Evolutionary conservation across 2,329 filamentous ascomycete species (phyloP), one percentile per base, ranked within the genome.

Genomic region (Allantophomopsis cytisporea): DNA sequence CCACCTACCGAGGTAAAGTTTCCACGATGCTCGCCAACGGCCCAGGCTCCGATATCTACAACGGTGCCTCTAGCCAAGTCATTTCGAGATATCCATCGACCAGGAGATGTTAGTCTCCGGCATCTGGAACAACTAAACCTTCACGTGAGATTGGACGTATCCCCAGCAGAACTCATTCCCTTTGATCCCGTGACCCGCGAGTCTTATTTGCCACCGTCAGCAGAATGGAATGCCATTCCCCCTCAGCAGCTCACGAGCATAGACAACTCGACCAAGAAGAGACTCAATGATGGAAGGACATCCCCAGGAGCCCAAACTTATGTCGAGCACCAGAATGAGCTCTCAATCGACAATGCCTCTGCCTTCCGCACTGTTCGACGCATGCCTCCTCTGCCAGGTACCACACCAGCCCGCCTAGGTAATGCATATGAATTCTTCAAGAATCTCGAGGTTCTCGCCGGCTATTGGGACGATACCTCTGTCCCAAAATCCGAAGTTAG

Each of bases 351-450:
- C 17, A 80, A 80, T 44, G 65, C 71, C 33, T 62, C 68, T 32
- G 76, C 75, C 7, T 80, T 76, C 51, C 69, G 73, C 18, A 73
- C 72, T 1, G 67, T 80, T 40, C 68, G 74, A 17, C 68, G 76
- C 35, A 60, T 78, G n/a, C 63, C 66, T 5, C 60, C 70, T 1
- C 64, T 65, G 28, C 65, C 65, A 32, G 76, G 74, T 32, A 66
- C 68, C 49, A 58, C 64, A 35, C 61, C 68, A 30, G 64, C 68
- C 21, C 68, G 74, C 6, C 57, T 80, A 7, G 76, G 76, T 12
- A 78, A 77, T 47, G 68, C 71, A 5, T 80, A 78, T 48, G 76
- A 80, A 54, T 80, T 80, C 55, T 80, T 71, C 57, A 71, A 72
- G 39, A 71, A 73, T 47, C 61, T 80, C 15, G 76, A 80, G 48